A percentile compares a stretch with the other conserved stretches of the same genome.
Evolutionary conservation across 148 eudicot genomes (phyloP).

Genomic region (Simmondsia chinensis): DNA sequence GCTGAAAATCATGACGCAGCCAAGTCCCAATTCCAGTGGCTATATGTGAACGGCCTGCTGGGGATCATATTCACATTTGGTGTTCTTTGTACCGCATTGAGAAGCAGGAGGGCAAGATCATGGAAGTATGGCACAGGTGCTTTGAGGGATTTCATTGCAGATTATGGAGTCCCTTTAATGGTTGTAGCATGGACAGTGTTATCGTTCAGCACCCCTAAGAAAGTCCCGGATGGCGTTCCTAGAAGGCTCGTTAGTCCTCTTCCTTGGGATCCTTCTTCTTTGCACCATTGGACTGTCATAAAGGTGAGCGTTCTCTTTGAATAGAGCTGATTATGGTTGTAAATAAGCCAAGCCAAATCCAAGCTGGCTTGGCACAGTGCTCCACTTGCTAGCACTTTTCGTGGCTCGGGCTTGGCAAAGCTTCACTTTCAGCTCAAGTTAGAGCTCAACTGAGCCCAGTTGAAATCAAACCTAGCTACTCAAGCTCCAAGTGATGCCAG

Average conservation of each 20-base stretch:
- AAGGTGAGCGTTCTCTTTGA: slow-evolving; percentile 33
- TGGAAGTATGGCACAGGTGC: slow-evolving; percentile 68
- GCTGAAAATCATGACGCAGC: slow-evolving; percentile 17
- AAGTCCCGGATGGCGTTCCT: slow-evolving; percentile 68
- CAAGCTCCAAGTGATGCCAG: no score
- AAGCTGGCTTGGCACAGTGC: no score
- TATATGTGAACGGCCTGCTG: slow-evolving; percentile 58
- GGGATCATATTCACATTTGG: slow-evolving; percentile 62
- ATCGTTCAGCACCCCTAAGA: slow-evolving; percentile 45
- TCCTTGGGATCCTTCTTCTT: slow-evolving; percentile 69
- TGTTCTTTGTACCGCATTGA: slow-evolving; percentile 38
- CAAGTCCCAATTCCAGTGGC: slow-evolving; percentile 44
- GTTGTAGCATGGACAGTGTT: slow-evolving; percentile 68
- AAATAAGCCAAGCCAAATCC: no score
- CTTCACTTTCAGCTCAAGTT: no score
- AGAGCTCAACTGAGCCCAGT: no score
- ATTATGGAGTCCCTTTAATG: slow-evolving; percentile 90
- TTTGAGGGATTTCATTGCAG: slow-evolving; percentile 66
- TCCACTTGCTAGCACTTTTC: no score
- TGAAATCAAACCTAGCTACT: no score
- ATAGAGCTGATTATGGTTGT: no score
- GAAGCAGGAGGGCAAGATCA: slow-evolving; percentile 61
- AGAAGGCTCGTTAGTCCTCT: slow-evolving; percentile 73
- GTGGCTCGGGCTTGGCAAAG: no score
- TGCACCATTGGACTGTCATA: slow-evolving; percentile 66